Conservation (phyloP, 805 yeast species). For the Candida golubevii region DNA sequence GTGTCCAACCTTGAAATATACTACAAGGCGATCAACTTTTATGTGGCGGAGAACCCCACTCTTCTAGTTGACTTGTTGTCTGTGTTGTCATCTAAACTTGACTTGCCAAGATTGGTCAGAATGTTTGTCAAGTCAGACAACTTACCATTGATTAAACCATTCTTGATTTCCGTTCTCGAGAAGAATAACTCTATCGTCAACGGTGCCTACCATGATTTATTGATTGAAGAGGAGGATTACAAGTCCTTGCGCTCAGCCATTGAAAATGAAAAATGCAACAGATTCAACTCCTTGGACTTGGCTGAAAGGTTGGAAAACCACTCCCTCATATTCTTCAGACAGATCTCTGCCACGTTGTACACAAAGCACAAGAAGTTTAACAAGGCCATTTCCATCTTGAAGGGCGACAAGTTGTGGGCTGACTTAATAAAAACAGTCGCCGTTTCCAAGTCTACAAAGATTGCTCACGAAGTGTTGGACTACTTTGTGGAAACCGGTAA, state of each 20-base stretch:
- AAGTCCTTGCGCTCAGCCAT: constrained; percentile 83
- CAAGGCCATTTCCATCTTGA: constrained; percentile 83
- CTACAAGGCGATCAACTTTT: constrained; percentile 95
- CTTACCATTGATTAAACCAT: constrained; percentile 93
- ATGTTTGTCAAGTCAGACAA: constrained; percentile 94
- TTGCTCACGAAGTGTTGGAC: constrained; percentile 81
- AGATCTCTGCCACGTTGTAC: constrained; percentile 90
- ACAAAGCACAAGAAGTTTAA: constrained; percentile 91
- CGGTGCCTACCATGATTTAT: constrained; percentile 89
- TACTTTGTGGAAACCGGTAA: constrained; percentile 97
- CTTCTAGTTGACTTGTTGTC: constrained; percentile 81
- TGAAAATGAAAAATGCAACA: constrained; percentile 71
- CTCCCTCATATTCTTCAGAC: constrained; percentile 86
- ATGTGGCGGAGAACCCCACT: constrained; percentile 88
- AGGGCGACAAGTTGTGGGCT: constrained; percentile 90
- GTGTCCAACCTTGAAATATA: constrained; percentile 94
- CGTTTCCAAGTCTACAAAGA: constrained; percentile 67
- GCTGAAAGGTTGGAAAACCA: constrained; percentile 93
- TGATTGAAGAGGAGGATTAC: constrained; percentile 95
- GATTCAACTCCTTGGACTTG: constrained; percentile 86
- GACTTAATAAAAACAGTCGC: constrained; percentile 94
- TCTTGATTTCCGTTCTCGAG: constrained; percentile 83
- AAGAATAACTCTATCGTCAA: constrained; percentile 90
- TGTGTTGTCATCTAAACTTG: constrained; percentile 83
- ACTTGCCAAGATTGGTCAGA: constrained; percentile 89